Evolutionary conservation across 2,329 filamentous ascomycete genomes (phyloP).

Genomic region (Curvularia sp.): DNA sequence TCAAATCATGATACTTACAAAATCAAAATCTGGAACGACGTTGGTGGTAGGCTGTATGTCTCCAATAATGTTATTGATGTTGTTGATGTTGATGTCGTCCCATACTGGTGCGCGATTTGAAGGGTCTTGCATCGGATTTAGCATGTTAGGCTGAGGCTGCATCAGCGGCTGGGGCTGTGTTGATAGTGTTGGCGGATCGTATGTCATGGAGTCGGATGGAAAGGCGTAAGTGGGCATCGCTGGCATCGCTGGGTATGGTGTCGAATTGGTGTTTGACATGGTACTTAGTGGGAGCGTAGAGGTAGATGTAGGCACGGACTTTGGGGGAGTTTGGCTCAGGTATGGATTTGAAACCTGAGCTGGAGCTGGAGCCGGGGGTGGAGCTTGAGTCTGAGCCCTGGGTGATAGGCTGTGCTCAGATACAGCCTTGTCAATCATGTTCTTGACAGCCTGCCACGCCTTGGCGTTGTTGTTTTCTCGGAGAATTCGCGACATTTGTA

Average conservation of each 20-base stretch:
- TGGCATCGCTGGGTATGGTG: conserved; percentile 25
- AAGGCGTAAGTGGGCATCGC: conserved; percentile 26
- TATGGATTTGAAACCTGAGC: conserved; percentile 20
- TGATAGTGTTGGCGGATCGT: conserved; percentile 9
- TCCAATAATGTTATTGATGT: conserved; percentile 44
- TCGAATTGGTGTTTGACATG: conserved; percentile 20
- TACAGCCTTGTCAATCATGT: conserved; percentile 49
- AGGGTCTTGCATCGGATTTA: conserved; percentile 23
- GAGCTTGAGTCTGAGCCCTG: conserved; percentile 23
- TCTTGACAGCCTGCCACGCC: conserved; percentile 48
- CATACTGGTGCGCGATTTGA: conserved; percentile 32
- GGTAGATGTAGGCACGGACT: neutral
- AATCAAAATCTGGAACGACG: conserved; percentile 47
- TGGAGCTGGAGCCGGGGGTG: neutral
- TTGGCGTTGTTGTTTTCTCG: conserved; percentile 46
- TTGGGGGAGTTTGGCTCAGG: conserved; percentile 15
- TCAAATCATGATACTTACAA: conserved; percentile 32
- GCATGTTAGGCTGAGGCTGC: conserved; percentile 11
- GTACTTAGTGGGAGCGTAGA: conserved; percentile 16
- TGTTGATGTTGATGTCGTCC: conserved; percentile 46
- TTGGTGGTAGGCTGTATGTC: conserved; percentile 34
- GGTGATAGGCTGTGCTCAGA: conserved; percentile 33
- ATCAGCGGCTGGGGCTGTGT: conserved; percentile 15
- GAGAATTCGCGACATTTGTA: conserved; percentile 42
- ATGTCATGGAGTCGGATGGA: conserved; percentile 16